Percentiles rank a stretch among this genome's conserved stretches.
phyloP scores from a whole-genome alignment of 2,329 filamentous ascomycete species.

The Arthroderma sp. region DNA sequence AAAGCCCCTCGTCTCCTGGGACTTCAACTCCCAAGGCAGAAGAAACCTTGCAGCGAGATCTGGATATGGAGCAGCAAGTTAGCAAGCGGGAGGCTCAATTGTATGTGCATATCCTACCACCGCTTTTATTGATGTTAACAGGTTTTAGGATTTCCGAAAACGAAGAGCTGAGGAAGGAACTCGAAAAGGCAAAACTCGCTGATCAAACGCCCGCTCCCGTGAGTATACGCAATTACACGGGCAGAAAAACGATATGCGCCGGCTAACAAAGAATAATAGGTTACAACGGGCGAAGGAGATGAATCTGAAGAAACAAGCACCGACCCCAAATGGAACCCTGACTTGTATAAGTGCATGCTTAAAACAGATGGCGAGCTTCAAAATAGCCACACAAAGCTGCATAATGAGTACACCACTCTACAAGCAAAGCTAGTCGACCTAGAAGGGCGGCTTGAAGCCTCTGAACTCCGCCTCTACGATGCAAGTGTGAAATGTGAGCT shows the following conservation, averaged over 20 bases:
- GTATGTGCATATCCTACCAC: conserved; percentile 14
- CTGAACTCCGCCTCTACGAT: conserved; percentile 25
- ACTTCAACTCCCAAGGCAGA: conserved; percentile 27
- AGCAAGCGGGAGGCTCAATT: conserved; percentile 27
- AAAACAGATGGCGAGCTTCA: conserved; percentile 17
- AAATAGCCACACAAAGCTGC: conserved; percentile 26
- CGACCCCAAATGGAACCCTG: not conserved
- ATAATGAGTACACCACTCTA: conserved; percentile 25
- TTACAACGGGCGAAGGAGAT: not conserved
- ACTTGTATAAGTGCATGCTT: conserved; percentile 1
- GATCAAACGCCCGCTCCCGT: not conserved
- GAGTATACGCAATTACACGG: not conserved
- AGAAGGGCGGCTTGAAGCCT: conserved; percentile 23
- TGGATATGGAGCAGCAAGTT: conserved; percentile 21
- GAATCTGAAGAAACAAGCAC: not conserved
- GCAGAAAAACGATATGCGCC: not conserved
- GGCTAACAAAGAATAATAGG: not conserved
- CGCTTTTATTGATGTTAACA: conserved; percentile 12
- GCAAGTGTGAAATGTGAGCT: conserved; percentile 25
- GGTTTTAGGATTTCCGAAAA: conserved; percentile 26
- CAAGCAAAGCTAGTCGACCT: conserved; percentile 27
- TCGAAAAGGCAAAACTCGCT: conserved; percentile 20
- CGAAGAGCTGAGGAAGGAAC: conserved; percentile 22
- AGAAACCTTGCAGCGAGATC: conserved; percentile 29
- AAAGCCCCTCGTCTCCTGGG: conserved; percentile 27